A percentile compares a stretch with the other conserved stretches of the same genome.
These are phyloP conservation scores for Xerocomus potaroensis DNA, from an alignment of 768 basidiomycete genomes.

Conservation along the genomic window DNA sequence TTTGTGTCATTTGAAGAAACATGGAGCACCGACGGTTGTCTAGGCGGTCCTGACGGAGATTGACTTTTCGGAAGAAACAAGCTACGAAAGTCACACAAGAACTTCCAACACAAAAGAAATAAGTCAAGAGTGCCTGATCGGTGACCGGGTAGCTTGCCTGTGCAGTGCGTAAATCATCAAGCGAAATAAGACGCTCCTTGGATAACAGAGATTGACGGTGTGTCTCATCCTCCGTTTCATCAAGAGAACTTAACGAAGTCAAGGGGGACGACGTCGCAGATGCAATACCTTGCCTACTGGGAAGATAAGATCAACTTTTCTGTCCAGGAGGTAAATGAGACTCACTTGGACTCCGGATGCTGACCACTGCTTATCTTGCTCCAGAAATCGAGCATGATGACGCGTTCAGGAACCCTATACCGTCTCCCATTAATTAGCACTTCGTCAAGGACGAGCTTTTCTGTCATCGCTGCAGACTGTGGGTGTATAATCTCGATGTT, in stretches of 20 bases:
- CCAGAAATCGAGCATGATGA: conserved; percentile 96
- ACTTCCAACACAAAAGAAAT: conserved; percentile 27
- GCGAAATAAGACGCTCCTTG: conserved; percentile 27
- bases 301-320: background rate
- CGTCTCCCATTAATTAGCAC: conserved; percentile 84
- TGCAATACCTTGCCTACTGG: conserved; percentile 24
- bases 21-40: background rate
- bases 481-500: conserved; percentile 83
- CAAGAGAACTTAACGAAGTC: conserved; percentile 69
- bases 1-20: background rate
- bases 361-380: conserved; percentile 59
- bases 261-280: conserved; percentile 68
- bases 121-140: conserved; percentile 7
- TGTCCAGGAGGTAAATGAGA: conserved; percentile 5
- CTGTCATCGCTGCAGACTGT: conserved; percentile 43
- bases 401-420: conserved; percentile 88
- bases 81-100: conserved; percentile 38
- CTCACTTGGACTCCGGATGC: conserved; percentile 40
- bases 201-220: conserved; percentile 22
- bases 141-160: conserved; percentile 39
- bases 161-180: conserved; percentile 55
- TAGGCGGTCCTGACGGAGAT: background rate
- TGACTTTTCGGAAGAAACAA: conserved; percentile 14
- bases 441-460: conserved; percentile 67
- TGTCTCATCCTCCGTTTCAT: conserved; percentile 45